Base-by-base conservation (phyloP, 441 rosid genomes). In the Jatropha multifida region DNA sequence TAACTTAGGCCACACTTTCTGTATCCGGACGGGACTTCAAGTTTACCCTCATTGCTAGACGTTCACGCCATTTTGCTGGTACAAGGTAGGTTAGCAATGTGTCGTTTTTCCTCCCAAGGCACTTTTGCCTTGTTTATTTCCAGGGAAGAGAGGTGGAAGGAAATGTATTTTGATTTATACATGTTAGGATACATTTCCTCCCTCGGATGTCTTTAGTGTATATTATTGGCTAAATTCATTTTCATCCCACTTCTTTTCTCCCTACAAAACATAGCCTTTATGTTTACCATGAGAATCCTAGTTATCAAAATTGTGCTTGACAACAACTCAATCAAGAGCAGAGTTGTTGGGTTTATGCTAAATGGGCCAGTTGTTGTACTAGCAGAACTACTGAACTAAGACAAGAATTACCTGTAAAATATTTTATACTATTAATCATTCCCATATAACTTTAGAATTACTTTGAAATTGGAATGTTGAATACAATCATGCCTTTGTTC, bases 11-110 rank as follows among this genome's bases (percentile, higher is more conserved):
- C 74, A 81, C 85, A 10, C 86, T 93, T 73, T 87, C 92, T 69
- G 86, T 86, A 64, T 88, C 88, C 73, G 97, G 95, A 79, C 87
- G 92, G 68, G 89, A 85, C 73, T 86, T 94, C 80, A 90, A 80
- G 80, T 87, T 97, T 67, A 93, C 97, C 61, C 92, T 97, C 41
- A 94, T 97, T 60, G 99, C 99, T 13, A 92, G 99, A 82, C 93
- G 99, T 51, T 97, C 99, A 46, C 96, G 99, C 46, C 97, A 94
- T 86, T 94, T 86, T 84, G 99, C 99, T 81, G 99, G 99, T 74
- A 97, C 99, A 77, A 93, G 97, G 98, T 90, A 87, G 61, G 79
- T 68, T 58, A 37, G 46, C 65, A 64, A 6, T 65, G 37, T 75
- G 5, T 58, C 17, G 10, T 60, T 63, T n/a, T 20, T 37, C 61